Evolutionary conservation across 768 basidiomycete genomes (phyloP), one percentile per base, ranked within the genome.

Genomic region (Suillus americanus): DNA sequence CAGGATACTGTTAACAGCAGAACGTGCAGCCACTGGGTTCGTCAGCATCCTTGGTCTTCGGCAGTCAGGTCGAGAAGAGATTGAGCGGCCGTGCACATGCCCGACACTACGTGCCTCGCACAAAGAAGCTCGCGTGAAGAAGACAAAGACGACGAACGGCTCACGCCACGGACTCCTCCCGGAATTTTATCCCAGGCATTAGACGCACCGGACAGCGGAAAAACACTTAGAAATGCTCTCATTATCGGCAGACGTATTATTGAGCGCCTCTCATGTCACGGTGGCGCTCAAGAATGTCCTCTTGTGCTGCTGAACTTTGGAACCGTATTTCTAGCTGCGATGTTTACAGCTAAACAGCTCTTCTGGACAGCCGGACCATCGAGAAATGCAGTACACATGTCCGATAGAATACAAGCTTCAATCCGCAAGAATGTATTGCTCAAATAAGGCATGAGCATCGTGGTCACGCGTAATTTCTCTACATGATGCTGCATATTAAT

Each of bases 261-360:
- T 18, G 68, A 74, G 46, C 77, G 83, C 12, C 14, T 14, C 9
- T 1, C 14, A 99, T 76, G 82, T 97, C 63, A 99, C 97, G 2
- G 79, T 99, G 65, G 89, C 89, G 33, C 97, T 98, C 75, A 73
- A 75, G 67, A 88, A 87, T 28, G 63, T 75, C n/a, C 75, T 82
- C 9, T 74, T 76, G 72, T 71, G 71, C 75, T 13, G 45, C 62
- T 33, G 70, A 66, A 41, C 71, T 87, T 10, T 89, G 88, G 73
- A 78, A 13, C 70, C 59, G 23, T 76, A 75, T 57, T 5, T 46
- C 33, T 1, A 48, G 13, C 43, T 10, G 43, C 41, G 41, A 43
- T 20, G 8, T 45, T 45, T 7, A 20, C 10, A 45, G 43, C 5
- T 46, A 10, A 48, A 48, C 23, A 23, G 4, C 5, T 23, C 23